These are phyloP conservation scores for Turritis glabra DNA, from an alignment of 345 rosid genomes.

Conservation along the genomic window DNA sequence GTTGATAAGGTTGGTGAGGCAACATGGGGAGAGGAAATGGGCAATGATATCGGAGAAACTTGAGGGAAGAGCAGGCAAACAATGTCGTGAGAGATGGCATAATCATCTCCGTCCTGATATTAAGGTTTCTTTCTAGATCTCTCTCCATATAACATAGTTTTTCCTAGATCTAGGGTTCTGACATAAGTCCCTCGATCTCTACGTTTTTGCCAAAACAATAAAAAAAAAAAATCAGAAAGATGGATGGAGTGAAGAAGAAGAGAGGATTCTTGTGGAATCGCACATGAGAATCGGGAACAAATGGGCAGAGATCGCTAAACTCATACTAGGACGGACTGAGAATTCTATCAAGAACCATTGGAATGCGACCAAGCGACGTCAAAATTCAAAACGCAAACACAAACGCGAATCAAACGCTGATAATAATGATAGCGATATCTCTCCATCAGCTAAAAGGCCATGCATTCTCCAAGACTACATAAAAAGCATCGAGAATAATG, in stretches of 20 bases:
- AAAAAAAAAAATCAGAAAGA: slow-evolving; percentile 57
- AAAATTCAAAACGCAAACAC: slow-evolving; percentile 67
- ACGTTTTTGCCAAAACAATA: neutral
- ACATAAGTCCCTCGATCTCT: neutral
- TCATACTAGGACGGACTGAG: slow-evolving; percentile 83
- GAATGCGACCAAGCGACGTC: slow-evolving; percentile 90
- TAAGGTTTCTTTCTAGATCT: slow-evolving; percentile 53
- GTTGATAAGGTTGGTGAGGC: slow-evolving; percentile 75
- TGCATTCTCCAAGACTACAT: slow-evolving; percentile 85
- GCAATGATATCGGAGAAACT: slow-evolving; percentile 76
- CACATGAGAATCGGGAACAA: slow-evolving; percentile 78
- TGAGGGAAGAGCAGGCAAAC: slow-evolving; percentile 91
- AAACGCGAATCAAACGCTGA: slow-evolving; percentile 41
- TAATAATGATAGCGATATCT: slow-evolving; percentile 17
- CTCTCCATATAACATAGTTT: neutral
- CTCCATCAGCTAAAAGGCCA: slow-evolving; percentile 43
- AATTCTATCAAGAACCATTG: slow-evolving; percentile 93
- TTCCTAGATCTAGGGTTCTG: slow-evolving; percentile 8
- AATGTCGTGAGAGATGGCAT: slow-evolving; percentile 99
- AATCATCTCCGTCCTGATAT: slow-evolving; percentile 94
- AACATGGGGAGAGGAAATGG: slow-evolving; percentile 88
- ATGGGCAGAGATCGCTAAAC: slow-evolving; percentile 96
- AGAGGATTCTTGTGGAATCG: slow-evolving; percentile 65
- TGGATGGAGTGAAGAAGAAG: slow-evolving; percentile 93
- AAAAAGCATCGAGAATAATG: slow-evolving; percentile 47